Conservation (phyloP, 2,329 filamentous ascomycete species). For the Colletotrichum destructivum region DNA sequence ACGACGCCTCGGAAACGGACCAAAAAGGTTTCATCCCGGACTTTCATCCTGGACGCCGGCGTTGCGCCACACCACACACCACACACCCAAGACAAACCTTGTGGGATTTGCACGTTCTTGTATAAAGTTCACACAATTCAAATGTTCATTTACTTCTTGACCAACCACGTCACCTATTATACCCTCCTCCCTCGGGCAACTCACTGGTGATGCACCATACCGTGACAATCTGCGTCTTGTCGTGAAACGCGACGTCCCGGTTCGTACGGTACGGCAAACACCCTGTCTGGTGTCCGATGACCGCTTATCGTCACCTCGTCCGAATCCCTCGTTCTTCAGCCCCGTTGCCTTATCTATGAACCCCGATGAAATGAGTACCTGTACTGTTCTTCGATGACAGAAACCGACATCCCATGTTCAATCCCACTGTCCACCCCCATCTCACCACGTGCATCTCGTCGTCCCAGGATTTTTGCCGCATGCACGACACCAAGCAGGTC, state of each 20-base stretch:
- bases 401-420: constrained; percentile 17
- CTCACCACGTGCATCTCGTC: neutral
- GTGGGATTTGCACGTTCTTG: constrained; percentile 39
- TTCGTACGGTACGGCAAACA: neutral
- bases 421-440: constrained; percentile 6
- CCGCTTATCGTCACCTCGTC: neutral
- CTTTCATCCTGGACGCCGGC: neutral
- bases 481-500: constrained; percentile 9
- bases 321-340: too few species aligned
- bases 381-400: neutral
- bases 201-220: neutral
- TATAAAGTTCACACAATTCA: constrained; percentile 38
- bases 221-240: constrained; percentile 15
- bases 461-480: neutral
- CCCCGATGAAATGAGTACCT: too few species aligned
- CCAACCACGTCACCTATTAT: neutral
- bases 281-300: neutral
- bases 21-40: constrained; percentile 20
- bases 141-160: constrained; percentile 40
- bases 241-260: constrained; percentile 21
- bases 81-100: neutral
- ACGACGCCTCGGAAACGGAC: constrained; percentile 32
- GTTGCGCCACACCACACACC: constrained; percentile 7
- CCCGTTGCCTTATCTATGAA: constrained; percentile 14
- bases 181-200: neutral